These are phyloP conservation scores for Penstemon barbatus DNA, from an alignment of 257 asterid species.

Conservation along the genomic window DNA sequence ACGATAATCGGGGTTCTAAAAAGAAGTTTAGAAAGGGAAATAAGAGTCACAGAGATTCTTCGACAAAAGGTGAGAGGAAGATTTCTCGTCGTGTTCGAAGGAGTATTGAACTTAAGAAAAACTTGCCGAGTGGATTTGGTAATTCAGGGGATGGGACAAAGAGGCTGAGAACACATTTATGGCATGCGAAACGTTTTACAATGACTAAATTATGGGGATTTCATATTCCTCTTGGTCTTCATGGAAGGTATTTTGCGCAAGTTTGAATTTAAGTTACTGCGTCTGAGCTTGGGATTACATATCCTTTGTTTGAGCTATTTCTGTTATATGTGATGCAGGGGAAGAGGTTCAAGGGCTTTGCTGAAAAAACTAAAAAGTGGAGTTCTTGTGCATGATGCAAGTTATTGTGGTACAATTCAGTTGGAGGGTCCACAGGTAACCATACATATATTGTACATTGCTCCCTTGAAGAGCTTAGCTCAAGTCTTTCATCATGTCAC, in stretches of 20 bases:
- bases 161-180: constrained; percentile 83
- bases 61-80: constrained; percentile 38
- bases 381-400: constrained; percentile 81
- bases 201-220: constrained; percentile 87
- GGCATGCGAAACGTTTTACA: constrained; percentile 91
- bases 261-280: too few relatives aligned
- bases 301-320: too few relatives aligned
- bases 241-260: constrained; percentile 58
- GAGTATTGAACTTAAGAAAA: constrained; percentile 64
- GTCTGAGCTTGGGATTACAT: too few relatives aligned
- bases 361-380: constrained; percentile 61
- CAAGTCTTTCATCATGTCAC: neutral
- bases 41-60: constrained; percentile 30
- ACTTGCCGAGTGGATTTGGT: constrained; percentile 56
- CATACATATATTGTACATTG: constrained; percentile 25
- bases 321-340: constrained; percentile 47
- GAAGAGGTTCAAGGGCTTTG: constrained; percentile 85
- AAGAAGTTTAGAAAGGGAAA: constrained; percentile 46
- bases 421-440: constrained; percentile 85
- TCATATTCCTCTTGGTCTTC: constrained; percentile 72
- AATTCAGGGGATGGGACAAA: constrained; percentile 83
- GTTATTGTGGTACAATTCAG: constrained; percentile 67
- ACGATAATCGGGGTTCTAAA: constrained; percentile 56
- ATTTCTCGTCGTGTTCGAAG: constrained; percentile 68
- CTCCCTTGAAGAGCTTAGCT: neutral